These are phyloP conservation scores for Suillus sp. DNA, from an alignment of 768 basidiomycete genomes.

Conservation along the genomic window DNA sequence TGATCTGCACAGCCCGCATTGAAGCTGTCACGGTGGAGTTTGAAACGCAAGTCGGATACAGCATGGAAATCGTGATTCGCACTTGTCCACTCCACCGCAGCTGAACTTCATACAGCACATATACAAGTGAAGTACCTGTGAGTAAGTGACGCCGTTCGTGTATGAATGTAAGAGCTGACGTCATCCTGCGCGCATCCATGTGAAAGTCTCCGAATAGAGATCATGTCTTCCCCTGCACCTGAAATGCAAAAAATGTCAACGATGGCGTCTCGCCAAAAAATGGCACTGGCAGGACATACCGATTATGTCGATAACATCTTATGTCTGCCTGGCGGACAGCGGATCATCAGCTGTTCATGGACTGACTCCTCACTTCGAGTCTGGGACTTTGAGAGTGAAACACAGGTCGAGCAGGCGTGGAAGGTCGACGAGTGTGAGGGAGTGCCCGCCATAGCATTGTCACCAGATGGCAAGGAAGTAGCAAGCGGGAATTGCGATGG, in stretches of 20 bases:
- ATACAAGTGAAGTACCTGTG: background rate
- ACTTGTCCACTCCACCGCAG: background rate
- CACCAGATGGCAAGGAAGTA: background rate
- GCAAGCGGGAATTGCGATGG: background rate
- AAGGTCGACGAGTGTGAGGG: background rate
- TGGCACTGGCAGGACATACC: background rate
- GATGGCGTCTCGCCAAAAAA: background rate
- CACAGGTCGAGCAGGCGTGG: background rate
- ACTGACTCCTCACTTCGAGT: background rate
- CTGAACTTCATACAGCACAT: background rate
- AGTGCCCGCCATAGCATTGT: background rate
- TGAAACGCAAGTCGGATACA: too few relatives aligned
- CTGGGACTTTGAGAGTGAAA: background rate
- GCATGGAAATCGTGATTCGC: too few relatives aligned
- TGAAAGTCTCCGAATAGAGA: background rate
- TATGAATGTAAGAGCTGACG: background rate
- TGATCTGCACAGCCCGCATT: background rate
- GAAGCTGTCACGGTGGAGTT: background rate
- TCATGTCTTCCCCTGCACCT: background rate
- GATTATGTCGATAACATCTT: background rate
- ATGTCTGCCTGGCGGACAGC: background rate
- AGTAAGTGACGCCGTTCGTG: background rate
- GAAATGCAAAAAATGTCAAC: background rate
- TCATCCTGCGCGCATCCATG: background rate
- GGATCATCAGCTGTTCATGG: background rate